A percentile compares a stretch with the other conserved stretches of the same genome.
These are phyloP conservation scores for Phaeophleospora eucalypticola DNA, from an alignment of 2,329 filamentous ascomycete species.

Conservation along the genomic window DNA sequence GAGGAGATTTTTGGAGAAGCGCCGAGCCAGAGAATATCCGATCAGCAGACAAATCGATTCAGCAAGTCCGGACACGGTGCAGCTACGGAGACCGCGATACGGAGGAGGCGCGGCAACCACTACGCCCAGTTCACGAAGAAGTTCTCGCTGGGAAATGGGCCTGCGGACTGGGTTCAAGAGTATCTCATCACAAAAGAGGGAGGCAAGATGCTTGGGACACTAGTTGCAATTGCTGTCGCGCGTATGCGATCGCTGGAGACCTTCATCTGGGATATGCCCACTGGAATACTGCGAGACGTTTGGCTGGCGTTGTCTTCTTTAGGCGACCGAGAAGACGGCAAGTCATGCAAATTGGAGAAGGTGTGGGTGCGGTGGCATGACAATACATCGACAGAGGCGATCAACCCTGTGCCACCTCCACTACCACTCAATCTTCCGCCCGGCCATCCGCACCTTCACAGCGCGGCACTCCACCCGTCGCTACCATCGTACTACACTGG, in stretches of 20 bases:
- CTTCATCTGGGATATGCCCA: slow-evolving; percentile 88
- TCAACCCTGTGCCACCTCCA: slow-evolving; percentile 38
- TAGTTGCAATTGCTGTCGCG: slow-evolving; percentile 73
- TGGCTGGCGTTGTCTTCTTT: slow-evolving; percentile 74
- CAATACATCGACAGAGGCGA: slow-evolving; percentile 53
- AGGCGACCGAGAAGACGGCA: slow-evolving; percentile 56
- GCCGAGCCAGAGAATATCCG: slow-evolving; percentile 37
- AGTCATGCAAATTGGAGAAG: slow-evolving; percentile 64
- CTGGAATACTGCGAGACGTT: slow-evolving; percentile 73
- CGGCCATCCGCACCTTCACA: slow-evolving; percentile 13
- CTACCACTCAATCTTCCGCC: slow-evolving; percentile 27
- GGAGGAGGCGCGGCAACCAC: slow-evolving; percentile 61
- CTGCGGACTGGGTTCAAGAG: slow-evolving; percentile 71
- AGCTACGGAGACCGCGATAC: slow-evolving; percentile 27
- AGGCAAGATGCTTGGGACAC: slow-evolving; percentile 82
- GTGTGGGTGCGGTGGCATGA: slow-evolving; percentile 83
- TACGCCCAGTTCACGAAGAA: slow-evolving; percentile 76
- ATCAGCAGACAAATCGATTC: slow-evolving; percentile 22
- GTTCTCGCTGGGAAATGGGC: slow-evolving; percentile 81
- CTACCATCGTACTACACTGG: not conserved
- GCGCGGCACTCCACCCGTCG: slow-evolving; percentile 22
- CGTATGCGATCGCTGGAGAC: slow-evolving; percentile 78
- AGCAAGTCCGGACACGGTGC: slow-evolving; percentile 17
- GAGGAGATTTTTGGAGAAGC: slow-evolving; percentile 57
- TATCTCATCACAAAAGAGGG: slow-evolving; percentile 79